Base-by-base conservation (phyloP, 202 grass and related monocot genomes). In the Schoenoplectus tabernaemontani region DNA sequence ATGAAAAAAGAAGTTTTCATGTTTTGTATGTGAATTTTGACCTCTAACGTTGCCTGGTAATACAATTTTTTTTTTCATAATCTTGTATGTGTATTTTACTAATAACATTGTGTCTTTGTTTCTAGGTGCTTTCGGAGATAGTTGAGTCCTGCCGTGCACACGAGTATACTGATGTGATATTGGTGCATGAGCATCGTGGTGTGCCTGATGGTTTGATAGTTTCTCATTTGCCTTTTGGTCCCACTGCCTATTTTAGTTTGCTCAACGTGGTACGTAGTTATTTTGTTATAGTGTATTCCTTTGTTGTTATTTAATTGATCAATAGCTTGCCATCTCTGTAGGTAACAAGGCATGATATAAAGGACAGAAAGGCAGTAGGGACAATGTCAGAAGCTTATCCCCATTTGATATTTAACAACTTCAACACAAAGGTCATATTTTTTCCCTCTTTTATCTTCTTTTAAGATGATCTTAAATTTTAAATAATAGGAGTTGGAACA, bases 301-400 rank as follows among this genome's bases (percentile, higher is more conserved):
- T 24, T 32, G 23, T 5, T 16, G 12, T 33, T 51, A 68, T 75
- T 33, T 51, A 9, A 33, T 70, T 9, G 28, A 51, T 53, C 11
- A 59, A 4, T 64, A 33, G 2, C 19, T 74, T 83, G 41, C 12
- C 58, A 82, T 58, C 65, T 57, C 23, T 64, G 5, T 69, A 99
- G 90, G 92, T 99, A 54, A 99, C 90, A 78, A 88, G 88, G 0
- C 92, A 99, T 64, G 92, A 96, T 83, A 93, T 99, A 59, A 93
- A 95, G 56, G 96, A 99, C 83, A 95, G 85, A 77, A 98, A 98
- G 42, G 51, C 88, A 0, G 87, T 98, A 44, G 96, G 92, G 1
- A 99, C 91, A 83, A 99, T 95, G 92, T 99, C 92, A 59, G 85
- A 93, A 84, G 96, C 96, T 83, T 95, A 99, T 79, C 96, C 96